Percentiles rank a stretch among this genome's conserved stretches.
phyloP scores from a whole-genome alignment of 495 filamentous ascomycete species.

The Penicillium turbatum region DNA sequence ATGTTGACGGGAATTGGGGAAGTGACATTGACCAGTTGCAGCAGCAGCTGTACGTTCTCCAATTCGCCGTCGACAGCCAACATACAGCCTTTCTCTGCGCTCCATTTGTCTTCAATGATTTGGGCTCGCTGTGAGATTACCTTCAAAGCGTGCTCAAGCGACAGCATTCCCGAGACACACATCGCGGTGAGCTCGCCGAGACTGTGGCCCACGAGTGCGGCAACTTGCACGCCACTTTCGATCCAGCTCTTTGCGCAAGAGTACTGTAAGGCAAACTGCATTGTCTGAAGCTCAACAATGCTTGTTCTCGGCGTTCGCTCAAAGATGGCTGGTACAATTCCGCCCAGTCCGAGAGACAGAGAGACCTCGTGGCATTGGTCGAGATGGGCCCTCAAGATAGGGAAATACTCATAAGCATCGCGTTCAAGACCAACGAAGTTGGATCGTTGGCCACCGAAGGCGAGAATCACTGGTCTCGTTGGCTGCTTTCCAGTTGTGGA shows the following conservation, averaged over 20 bases:
- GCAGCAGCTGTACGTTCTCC: background rate
- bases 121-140: conserved; percentile 41
- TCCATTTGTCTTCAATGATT: background rate
- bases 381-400: background rate
- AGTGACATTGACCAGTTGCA: background rate
- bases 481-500: background rate
- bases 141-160: conserved; percentile 32
- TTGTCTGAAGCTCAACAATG: background rate
- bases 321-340: background rate
- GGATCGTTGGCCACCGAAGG: background rate
- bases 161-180: conserved; percentile 32
- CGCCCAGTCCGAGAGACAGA: background rate
- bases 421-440: background rate
- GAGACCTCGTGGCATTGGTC: background rate
- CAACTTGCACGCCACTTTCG: conserved; percentile 29
- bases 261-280: conserved; percentile 48
- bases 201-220: conserved; percentile 47
- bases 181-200: conserved; percentile 45
- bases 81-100: background rate
- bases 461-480: background rate
- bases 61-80: background rate
- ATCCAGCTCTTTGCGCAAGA: conserved; percentile 45
- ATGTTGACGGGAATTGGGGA: conserved; percentile 16
- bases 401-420: background rate
- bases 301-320: background rate